Conservation (phyloP, 2,329 filamentous ascomycete species). For the Hymenoscyphus scutula region DNA sequence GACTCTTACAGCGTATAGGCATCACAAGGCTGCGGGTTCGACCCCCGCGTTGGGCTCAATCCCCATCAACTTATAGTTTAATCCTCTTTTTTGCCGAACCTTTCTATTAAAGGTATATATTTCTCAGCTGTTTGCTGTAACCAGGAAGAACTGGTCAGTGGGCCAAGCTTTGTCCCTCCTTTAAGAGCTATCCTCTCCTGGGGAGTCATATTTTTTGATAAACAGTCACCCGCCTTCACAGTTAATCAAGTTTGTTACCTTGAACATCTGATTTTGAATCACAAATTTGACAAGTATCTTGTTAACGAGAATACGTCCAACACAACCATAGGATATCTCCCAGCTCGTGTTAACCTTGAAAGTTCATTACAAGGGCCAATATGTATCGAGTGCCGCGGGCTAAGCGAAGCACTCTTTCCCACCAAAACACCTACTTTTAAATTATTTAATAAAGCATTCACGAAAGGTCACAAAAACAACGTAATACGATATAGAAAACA, state of each 20-base stretch:
- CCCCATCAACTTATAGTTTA: conserved; percentile 5
- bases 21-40: conserved; percentile 39
- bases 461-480: too few species aligned
- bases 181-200: background rate
- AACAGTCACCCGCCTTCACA: background rate
- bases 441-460: too few species aligned
- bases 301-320: background rate
- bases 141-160: background rate
- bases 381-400: too few species aligned
- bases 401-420: too few species aligned
- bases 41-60: conserved; percentile 40
- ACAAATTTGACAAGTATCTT: background rate
- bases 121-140: background rate
- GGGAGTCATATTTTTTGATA: background rate
- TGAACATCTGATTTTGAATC: background rate
- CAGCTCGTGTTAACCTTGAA: background rate
- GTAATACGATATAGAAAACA: too few species aligned
- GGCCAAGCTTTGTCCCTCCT: too few species aligned
- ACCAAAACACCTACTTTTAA: too few species aligned
- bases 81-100: background rate
- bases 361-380: background rate
- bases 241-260: background rate
- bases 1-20: conserved; percentile 49
- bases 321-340: too few species aligned
- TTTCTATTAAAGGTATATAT: background rate